These are phyloP conservation scores for Globisporangium viniferum DNA, from an alignment of 352 stramenopile species.

Conservation along the genomic window DNA sequence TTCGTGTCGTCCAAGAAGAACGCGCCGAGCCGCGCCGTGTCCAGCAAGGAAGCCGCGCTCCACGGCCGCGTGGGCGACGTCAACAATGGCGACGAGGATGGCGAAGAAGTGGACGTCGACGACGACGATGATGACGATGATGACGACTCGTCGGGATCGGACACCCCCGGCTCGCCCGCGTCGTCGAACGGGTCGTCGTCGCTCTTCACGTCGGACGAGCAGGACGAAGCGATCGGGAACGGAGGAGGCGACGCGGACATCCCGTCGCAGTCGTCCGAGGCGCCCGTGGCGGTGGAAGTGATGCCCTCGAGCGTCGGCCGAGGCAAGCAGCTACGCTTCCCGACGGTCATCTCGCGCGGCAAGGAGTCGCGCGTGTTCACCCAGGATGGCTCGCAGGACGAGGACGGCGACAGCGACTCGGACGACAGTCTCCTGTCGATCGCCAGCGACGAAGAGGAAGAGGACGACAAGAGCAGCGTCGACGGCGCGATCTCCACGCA, in stretches of 20 bases:
- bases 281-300: constrained; percentile 53
- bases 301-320: constrained; percentile 65
- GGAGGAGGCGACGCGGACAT: constrained; percentile 14
- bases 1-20: constrained; percentile 89
- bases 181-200: constrained; percentile 30
- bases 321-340: constrained; percentile 80
- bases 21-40: constrained; percentile 69
- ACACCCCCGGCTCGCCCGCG: constrained; percentile 24
- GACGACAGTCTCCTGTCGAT: constrained; percentile 74
- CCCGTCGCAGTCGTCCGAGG: constrained; percentile 9
- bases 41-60: constrained; percentile 81
- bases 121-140: constrained; percentile 25
- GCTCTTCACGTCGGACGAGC: constrained; percentile 29
- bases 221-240: constrained; percentile 17
- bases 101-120: constrained; percentile 10
- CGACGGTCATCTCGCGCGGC: constrained; percentile 59
- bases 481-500: not conserved
- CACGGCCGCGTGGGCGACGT: constrained; percentile 35
- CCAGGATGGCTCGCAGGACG: constrained; percentile 29
- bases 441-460: constrained; percentile 59
- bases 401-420: constrained; percentile 44
- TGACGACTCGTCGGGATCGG: constrained; percentile 15
- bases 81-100: constrained; percentile 22
- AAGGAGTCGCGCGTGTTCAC: constrained; percentile 60
- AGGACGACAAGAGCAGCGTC: constrained; percentile 33